Evolutionary conservation across 495 filamentous ascomycete species (phyloP).

Genomic region (Penicillium coffeae): DNA sequence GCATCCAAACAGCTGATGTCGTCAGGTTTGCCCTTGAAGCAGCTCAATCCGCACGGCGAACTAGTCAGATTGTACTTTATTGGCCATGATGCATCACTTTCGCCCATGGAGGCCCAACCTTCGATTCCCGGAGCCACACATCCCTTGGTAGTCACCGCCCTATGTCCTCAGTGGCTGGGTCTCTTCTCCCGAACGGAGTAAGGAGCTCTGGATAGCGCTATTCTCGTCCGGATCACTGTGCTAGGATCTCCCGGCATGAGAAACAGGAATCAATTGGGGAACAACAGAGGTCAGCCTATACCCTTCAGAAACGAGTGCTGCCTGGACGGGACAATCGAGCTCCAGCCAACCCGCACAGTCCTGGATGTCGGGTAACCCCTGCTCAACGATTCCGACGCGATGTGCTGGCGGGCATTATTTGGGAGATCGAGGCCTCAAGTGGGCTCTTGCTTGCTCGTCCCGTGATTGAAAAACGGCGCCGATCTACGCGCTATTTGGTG

Average conservation of each 20-base stretch:
- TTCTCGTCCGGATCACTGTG: slow-evolving; percentile 10
- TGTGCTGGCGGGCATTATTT: neutral
- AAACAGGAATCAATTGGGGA: neutral
- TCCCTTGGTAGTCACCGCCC: slow-evolving; percentile 6
- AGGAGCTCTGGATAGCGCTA: slow-evolving; percentile 12
- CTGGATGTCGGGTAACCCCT: neutral
- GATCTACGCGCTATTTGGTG: neutral
- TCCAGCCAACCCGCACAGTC: neutral
- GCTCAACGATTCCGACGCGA: neutral
- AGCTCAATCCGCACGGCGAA: neutral
- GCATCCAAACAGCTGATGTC: slow-evolving; percentile 7
- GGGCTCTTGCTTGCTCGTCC: neutral
- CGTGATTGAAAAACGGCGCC: neutral
- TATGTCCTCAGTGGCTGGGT: slow-evolving; percentile 11
- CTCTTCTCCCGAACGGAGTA: slow-evolving; percentile 7
- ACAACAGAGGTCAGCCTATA: neutral
- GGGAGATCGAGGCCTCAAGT: neutral
- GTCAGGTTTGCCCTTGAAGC: slow-evolving; percentile 9
- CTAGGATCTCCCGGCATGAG: neutral
- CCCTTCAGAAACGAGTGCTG: neutral
- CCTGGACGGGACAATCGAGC: neutral
- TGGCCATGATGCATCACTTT: slow-evolving; percentile 6
- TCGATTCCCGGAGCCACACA: neutral
- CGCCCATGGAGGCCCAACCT: slow-evolving; percentile 10
- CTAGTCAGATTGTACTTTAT: neutral